Evolutionary conservation across 2,329 filamentous ascomycete genomes (phyloP).

Genomic region (Penicillium janthinellum): DNA sequence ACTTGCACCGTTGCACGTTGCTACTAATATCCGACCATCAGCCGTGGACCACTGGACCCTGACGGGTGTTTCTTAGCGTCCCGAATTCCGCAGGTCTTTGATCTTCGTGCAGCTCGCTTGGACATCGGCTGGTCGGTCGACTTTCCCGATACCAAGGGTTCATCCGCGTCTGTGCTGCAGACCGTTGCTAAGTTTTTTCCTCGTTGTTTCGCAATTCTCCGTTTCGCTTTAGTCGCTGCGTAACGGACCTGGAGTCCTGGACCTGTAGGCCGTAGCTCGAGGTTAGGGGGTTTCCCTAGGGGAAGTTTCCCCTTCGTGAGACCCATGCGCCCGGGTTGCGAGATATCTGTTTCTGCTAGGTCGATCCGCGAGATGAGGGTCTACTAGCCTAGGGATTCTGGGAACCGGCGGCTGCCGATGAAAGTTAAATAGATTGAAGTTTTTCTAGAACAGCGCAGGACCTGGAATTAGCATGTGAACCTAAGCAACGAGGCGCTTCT

Average conservation of each 20-base stretch:
- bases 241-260: too few species aligned
- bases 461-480: conserved; percentile 12
- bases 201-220: background rate
- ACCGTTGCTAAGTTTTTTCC: background rate
- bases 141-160: conserved; percentile 7
- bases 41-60: conserved; percentile 19
- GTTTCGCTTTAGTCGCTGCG: background rate
- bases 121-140: conserved; percentile 7
- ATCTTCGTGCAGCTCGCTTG: conserved; percentile 15
- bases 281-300: background rate
- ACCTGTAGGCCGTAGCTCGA: background rate
- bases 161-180: conserved; percentile 4
- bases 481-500: background rate
- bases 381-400: background rate
- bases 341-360: conserved; percentile 1
- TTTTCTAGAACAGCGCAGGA: conserved; percentile 13
- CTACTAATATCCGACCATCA: conserved; percentile 13
- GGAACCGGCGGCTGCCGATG: conserved; percentile 16
- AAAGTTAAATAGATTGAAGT: conserved; percentile 23
- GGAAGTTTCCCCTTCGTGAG: background rate
- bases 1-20: background rate
- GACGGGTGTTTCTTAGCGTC: conserved; percentile 20
- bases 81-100: conserved; percentile 10
- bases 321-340: background rate
- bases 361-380: conserved; percentile 2